Evolutionary conservation across 768 basidiomycete species (phyloP).

Genomic region (Lentinula guzmanii): DNA sequence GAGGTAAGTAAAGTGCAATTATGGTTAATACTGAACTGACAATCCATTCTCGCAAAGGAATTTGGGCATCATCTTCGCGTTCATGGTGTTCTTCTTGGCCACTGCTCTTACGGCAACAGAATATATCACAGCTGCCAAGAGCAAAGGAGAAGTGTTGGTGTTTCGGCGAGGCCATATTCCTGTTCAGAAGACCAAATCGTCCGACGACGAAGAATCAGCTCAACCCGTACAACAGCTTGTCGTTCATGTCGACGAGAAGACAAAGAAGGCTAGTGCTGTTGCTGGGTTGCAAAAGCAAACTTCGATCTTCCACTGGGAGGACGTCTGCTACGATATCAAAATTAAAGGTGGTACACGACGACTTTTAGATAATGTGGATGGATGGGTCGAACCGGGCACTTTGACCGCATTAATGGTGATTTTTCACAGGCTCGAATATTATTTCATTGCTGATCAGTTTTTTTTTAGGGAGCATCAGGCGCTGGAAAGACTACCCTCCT

Average conservation of each 20-base stretch:
- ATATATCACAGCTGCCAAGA: slow-evolving; percentile 19
- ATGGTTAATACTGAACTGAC: neutral
- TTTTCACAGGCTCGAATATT: neutral
- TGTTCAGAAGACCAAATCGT: slow-evolving; percentile 1
- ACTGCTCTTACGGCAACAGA: slow-evolving; percentile 31
- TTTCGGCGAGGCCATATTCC: slow-evolving; percentile 21
- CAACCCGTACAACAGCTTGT: slow-evolving; percentile 12
- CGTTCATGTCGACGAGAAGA: slow-evolving; percentile 15
- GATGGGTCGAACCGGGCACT: slow-evolving; percentile 45
- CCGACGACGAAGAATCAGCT: slow-evolving; percentile 25
- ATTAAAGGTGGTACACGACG: slow-evolving; percentile 17
- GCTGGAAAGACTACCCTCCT: slow-evolving; percentile 31
- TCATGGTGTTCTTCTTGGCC: slow-evolving; percentile 31
- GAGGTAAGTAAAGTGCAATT: slow-evolving; percentile 15
- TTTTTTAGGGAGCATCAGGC: slow-evolving; percentile 11
- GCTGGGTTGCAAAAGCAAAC: slow-evolving; percentile 6
- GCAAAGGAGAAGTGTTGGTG: slow-evolving; percentile 23
- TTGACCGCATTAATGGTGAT: slow-evolving; percentile 46
- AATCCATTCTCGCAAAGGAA: slow-evolving; percentile 13
- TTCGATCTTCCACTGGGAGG: slow-evolving; percentile 40
- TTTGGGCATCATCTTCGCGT: slow-evolving; percentile 38
- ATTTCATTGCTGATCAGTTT: neutral
- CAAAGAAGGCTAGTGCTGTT: slow-evolving; percentile 9
- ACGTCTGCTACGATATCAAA: slow-evolving; percentile 32
- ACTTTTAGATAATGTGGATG: slow-evolving; percentile 38